A percentile compares a stretch with the other conserved stretches of the same genome.
phyloP scores from a whole-genome alignment of 2,329 filamentous ascomycete genomes.

The Diaporthe batatas region DNA sequence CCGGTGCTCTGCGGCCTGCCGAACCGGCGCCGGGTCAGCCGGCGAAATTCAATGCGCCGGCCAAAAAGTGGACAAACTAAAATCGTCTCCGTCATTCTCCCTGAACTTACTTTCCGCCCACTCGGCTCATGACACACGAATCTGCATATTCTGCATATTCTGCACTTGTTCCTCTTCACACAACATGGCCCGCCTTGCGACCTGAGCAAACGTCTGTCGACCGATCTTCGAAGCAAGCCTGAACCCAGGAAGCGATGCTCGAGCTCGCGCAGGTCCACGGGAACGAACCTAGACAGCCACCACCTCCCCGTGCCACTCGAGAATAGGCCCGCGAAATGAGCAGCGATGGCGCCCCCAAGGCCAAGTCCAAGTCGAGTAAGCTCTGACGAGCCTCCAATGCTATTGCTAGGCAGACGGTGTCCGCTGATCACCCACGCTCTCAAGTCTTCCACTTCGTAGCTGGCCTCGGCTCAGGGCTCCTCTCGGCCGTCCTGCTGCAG shows the following conservation, averaged over 20 bases:
- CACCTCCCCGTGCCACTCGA: slow-evolving; percentile 24
- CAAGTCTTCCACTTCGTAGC: slow-evolving; percentile 88
- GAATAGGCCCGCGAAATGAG: slow-evolving; percentile 48
- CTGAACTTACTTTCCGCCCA: not conserved
- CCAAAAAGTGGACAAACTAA: slow-evolving; percentile 28
- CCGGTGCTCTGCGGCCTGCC: not conserved
- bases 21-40: slow-evolving; percentile 35
- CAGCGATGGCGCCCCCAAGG: slow-evolving; percentile 51
- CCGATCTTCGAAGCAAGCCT: not conserved
- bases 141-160: not conserved
- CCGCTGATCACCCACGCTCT: slow-evolving; percentile 25
- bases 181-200: slow-evolving; percentile 30
- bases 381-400: slow-evolving; percentile 2
- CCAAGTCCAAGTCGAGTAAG: slow-evolving; percentile 53
- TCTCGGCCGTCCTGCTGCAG: slow-evolving; percentile 91
- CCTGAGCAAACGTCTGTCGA: slow-evolving; percentile 1
- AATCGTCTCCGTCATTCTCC: slow-evolving; percentile 29
- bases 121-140: not conserved
- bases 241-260: slow-evolving; percentile 37
- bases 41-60: slow-evolving; percentile 23
- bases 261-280: slow-evolving; percentile 14
- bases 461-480: slow-evolving; percentile 87
- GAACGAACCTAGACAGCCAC: slow-evolving; percentile 21
- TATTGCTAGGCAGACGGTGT: not conserved
- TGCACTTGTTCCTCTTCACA: not conserved